Evolutionary conservation across 2,329 filamentous ascomycete genomes (phyloP).

Genomic region (Emericellopsis atlantica): DNA sequence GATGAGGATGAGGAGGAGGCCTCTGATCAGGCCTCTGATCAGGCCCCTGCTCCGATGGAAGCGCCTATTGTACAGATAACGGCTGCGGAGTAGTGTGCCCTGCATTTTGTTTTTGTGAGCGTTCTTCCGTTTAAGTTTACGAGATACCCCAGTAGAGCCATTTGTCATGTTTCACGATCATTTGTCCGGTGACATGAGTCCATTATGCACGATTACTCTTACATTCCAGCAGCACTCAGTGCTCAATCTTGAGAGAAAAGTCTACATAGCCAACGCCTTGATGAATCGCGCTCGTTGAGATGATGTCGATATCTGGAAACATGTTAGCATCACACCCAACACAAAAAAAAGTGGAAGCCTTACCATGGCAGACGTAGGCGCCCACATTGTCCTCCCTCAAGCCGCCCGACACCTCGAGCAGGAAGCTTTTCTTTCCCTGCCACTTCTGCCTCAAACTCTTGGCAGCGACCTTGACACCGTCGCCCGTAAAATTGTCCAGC

Average conservation of each 20-base stretch:
- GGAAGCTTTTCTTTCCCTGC: slow-evolving; percentile 58
- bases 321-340: background rate
- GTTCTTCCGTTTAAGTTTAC: too few relatives aligned
- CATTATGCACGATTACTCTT: background rate
- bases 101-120: too few relatives aligned
- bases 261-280: slow-evolving; percentile 91
- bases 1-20: background rate
- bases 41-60: background rate
- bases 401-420: slow-evolving; percentile 89
- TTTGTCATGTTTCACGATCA: too few relatives aligned
- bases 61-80: background rate
- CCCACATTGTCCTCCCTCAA: slow-evolving; percentile 75
- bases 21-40: too few relatives aligned
- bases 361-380: slow-evolving; percentile 64
- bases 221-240: slow-evolving; percentile 11
- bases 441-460: slow-evolving; percentile 67
- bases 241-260: slow-evolving; percentile 81
- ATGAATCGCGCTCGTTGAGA: slow-evolving; percentile 93
- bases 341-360: slow-evolving; percentile 13
- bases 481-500: slow-evolving; percentile 87
- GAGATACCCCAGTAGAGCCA: too few relatives aligned
- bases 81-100: background rate
- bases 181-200: too few relatives aligned
- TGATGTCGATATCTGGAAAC: slow-evolving; percentile 69
- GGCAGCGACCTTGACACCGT: slow-evolving; percentile 65